These are phyloP conservation scores for Colletotrichum lindemuthianum DNA, from an alignment of 2,329 filamentous ascomycete species.

Conservation along the genomic window DNA sequence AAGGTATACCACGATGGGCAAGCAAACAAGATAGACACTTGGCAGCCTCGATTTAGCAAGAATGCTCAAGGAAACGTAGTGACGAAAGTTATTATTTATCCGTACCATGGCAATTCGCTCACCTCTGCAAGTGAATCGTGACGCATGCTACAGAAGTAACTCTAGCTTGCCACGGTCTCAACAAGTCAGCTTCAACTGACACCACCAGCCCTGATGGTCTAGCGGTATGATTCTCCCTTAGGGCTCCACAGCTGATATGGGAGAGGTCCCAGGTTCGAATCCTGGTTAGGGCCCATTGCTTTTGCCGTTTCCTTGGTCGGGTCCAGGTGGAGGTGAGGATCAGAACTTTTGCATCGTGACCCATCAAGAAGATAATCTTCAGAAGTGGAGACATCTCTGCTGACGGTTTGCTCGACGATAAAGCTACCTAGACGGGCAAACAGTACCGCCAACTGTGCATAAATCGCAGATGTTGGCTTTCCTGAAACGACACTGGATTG, in stretches of 20 bases:
- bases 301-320: not conserved
- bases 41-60: too few relatives aligned
- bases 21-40: too few relatives aligned
- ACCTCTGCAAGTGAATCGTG: not conserved
- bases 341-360: not conserved
- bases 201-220: slow-evolving; percentile 10
- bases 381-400: not conserved
- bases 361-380: not conserved
- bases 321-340: not conserved
- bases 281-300: slow-evolving; percentile 14
- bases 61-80: too few relatives aligned
- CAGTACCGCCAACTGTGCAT: too few relatives aligned
- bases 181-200: not conserved
- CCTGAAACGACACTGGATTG: too few relatives aligned
- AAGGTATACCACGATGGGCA: too few relatives aligned
- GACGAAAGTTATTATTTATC: too few relatives aligned
- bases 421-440: too few relatives aligned
- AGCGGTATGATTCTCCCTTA: slow-evolving; percentile 29
- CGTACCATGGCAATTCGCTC: too few relatives aligned
- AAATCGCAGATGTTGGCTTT: too few relatives aligned
- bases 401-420: not conserved
- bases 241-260: not conserved
- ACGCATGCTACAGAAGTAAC: too few relatives aligned
- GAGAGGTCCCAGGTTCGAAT: slow-evolving; percentile 27
- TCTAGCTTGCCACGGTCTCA: too few relatives aligned